Conservation (phyloP, 257 asterid genomes). For the Solanum dulcamara region DNA sequence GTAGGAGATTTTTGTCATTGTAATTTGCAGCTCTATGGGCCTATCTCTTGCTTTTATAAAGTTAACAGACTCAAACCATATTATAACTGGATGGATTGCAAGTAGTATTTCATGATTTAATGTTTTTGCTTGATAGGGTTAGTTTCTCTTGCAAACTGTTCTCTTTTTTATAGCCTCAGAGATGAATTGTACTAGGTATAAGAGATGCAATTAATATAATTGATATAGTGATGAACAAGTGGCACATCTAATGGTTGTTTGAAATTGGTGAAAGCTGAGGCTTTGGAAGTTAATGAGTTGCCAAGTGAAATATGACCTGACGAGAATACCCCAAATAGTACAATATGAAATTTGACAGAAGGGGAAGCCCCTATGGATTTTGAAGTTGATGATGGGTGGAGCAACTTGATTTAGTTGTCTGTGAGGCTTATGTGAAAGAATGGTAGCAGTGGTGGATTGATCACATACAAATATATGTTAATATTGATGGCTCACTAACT, state of each 20-base stretch:
- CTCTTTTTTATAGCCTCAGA: neutral
- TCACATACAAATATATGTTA: neutral
- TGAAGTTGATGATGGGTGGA: neutral
- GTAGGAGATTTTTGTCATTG: neutral
- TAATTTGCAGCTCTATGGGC: neutral
- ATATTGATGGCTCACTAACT: neutral
- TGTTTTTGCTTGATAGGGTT: neutral
- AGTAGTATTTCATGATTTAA: neutral
- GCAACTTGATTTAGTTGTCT: neutral
- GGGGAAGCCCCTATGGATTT: neutral
- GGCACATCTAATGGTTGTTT: neutral
- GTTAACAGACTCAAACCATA: neutral
- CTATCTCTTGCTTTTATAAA: neutral
- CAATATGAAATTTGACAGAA: neutral
- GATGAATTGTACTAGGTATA: neutral
- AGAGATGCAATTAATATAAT: neutral
- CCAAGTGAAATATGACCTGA: neutral
- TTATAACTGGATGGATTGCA: neutral
- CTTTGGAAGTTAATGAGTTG: neutral
- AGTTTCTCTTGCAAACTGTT: neutral
- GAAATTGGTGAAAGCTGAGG: neutral
- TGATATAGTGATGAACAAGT: neutral
- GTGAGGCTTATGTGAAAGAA: neutral
- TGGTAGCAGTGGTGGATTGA: neutral
- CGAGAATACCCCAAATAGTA: neutral